Percentiles rank a stretch among this genome's conserved stretches.
phyloP scores from a whole-genome alignment of 2,329 filamentous ascomycete genomes.

The Hirsutella rhossiliensis region DNA sequence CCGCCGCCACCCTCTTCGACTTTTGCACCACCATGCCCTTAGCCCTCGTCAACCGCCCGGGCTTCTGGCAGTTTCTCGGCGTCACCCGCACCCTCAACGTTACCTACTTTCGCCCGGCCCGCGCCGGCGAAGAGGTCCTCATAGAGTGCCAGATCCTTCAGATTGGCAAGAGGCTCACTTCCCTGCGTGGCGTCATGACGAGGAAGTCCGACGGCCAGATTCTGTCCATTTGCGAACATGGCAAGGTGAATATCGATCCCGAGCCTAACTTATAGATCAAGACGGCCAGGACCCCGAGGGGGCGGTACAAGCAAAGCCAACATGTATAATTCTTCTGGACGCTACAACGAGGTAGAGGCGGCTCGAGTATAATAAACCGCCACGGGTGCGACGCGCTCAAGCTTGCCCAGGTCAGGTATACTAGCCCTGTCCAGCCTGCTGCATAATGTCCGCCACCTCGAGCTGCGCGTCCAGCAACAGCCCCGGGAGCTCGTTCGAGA shows the following conservation, averaged over 20 bases:
- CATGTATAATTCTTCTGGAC: not conserved
- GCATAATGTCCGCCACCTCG: conserved; percentile 8
- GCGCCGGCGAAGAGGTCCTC: conserved; percentile 34
- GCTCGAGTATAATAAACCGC: too few species aligned
- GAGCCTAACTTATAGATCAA: conserved; percentile 14
- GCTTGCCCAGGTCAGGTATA: not conserved
- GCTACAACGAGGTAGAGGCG: not conserved
- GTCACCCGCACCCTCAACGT: conserved; percentile 55
- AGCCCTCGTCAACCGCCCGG: conserved; percentile 40
- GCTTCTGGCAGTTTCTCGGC: conserved; percentile 49
- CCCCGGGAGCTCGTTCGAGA: conserved; percentile 12
- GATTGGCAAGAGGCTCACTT: conserved; percentile 39
- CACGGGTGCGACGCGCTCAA: not conserved
- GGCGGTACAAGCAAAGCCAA: not conserved
- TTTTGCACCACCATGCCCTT: conserved; percentile 49
- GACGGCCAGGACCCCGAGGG: not conserved
- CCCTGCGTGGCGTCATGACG: conserved; percentile 42
- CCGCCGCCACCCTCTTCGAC: conserved; percentile 56
- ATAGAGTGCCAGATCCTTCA: conserved; percentile 47
- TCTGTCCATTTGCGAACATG: conserved; percentile 49
- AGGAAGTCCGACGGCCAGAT: conserved; percentile 39
- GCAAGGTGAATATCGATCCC: conserved; percentile 49
- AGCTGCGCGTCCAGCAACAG: conserved; percentile 12
- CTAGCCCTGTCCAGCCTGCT: conserved; percentile 1
- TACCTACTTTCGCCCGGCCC: conserved; percentile 54